Percentiles rank a stretch among this genome's conserved stretches.
Evolutionary conservation across 139 green algal genomes (phyloP).

Genomic region (Chlamydomonas sp.): DNA sequence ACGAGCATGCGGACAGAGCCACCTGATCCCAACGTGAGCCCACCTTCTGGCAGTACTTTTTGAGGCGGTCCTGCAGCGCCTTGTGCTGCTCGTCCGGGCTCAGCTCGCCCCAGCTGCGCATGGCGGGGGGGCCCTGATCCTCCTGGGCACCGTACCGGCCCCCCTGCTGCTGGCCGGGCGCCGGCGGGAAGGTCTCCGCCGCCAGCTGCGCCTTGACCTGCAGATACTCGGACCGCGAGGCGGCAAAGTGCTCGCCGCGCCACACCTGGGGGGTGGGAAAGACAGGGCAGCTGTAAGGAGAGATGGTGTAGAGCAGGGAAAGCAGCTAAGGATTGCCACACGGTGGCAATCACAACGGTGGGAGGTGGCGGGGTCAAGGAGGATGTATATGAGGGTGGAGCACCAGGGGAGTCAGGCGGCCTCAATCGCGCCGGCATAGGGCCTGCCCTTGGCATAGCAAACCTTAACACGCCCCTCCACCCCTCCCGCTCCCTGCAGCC

Average conservation of each 20-base stretch:
- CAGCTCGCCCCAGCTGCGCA: constrained; percentile 70
- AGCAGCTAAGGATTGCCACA: too few relatives aligned
- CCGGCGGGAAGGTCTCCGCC: constrained; percentile 62
- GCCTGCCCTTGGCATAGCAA: too few relatives aligned
- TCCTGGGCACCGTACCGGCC: neutral
- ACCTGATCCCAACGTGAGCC: too few relatives aligned
- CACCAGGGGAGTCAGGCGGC: too few relatives aligned
- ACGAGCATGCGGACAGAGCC: too few relatives aligned
- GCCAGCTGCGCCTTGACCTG: constrained; percentile 91
- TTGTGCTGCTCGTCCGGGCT: constrained; percentile 58
- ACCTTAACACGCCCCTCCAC: neutral
- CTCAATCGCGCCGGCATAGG: too few relatives aligned
- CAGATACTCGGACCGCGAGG: constrained; percentile 77
- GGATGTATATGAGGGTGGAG: too few relatives aligned
- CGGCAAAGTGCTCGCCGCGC: constrained; percentile 90
- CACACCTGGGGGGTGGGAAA: constrained; percentile 69
- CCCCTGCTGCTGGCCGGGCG: neutral
- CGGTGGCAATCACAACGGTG: too few relatives aligned
- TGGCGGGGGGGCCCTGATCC: neutral
- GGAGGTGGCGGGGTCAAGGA: too few relatives aligned
- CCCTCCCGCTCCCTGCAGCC: neutral
- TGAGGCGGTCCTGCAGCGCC: constrained; percentile 92
- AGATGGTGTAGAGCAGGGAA: too few relatives aligned
- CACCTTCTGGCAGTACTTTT: constrained; percentile 95
- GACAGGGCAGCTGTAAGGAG: too few relatives aligned